phyloP scores from a whole-genome alignment of 1,284 basidiomycete genomes.

The Melanopsichium pennsylvanicum region DNA sequence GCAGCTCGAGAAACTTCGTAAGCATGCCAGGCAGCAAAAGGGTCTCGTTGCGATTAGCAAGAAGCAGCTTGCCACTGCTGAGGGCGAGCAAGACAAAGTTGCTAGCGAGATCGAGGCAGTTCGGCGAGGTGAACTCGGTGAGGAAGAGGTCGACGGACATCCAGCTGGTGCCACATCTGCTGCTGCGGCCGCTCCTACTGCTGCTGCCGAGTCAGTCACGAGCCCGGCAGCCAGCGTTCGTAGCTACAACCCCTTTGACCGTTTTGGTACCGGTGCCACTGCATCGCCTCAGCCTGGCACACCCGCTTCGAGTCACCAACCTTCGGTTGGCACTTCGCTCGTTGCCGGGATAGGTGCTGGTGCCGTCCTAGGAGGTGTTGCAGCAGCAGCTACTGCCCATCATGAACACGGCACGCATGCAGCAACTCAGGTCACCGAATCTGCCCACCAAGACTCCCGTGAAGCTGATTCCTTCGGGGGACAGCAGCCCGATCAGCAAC shows the following conservation, averaged over 20 bases:
- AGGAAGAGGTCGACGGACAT: conserved; percentile 64
- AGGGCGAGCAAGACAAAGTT: conserved; percentile 76
- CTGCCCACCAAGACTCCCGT: conserved; percentile 3
- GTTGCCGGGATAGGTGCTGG: conserved; percentile 58
- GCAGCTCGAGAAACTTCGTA: conserved; percentile 86
- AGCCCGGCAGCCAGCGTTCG: conserved; percentile 70
- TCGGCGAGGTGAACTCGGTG: conserved; percentile 68
- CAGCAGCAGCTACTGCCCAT: conserved; percentile 53
- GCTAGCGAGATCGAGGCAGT: conserved; percentile 72
- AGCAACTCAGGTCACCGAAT: neutral
- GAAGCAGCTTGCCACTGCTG: conserved; percentile 89
- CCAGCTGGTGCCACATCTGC: neutral
- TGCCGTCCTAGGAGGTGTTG: conserved; percentile 58
- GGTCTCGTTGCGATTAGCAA: conserved; percentile 90
- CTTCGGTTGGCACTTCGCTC: conserved; percentile 47
- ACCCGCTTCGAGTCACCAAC: conserved; percentile 5
- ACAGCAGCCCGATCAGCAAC: conserved; percentile 6
- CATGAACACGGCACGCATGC: conserved; percentile 8
- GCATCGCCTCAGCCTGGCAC: conserved; percentile 18
- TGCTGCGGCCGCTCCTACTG: conserved; percentile 52
- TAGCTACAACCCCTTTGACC: conserved; percentile 94
- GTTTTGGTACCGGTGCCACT: conserved; percentile 67
- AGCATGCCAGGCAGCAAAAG: conserved; percentile 94
- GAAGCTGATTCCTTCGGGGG: conserved; percentile 54
- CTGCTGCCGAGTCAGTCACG: conserved; percentile 24